Conservation (phyloP, 192 early-diverging fungal species). For the Coemansia sp. region DNA sequence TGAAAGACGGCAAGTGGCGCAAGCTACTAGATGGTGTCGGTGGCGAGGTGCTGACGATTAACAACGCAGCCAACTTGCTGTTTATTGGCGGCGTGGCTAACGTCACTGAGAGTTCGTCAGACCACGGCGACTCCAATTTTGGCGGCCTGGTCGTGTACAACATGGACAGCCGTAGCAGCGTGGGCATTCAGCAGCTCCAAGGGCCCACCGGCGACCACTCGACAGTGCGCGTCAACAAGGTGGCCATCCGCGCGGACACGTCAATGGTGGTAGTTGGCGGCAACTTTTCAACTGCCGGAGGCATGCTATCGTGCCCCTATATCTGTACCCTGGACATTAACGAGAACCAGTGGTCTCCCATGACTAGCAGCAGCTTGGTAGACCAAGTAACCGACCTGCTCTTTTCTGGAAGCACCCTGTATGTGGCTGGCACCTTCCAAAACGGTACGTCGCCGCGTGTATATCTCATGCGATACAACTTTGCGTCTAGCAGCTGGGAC, state of each 20-base stretch:
- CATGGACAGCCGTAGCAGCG: conserved; percentile 37
- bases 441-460: conserved; percentile 47
- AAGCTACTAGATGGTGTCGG: conserved; percentile 36
- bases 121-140: conserved; percentile 17
- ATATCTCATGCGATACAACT: conserved; percentile 58
- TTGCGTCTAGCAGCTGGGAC: conserved; percentile 52
- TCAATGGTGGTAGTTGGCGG: conserved; percentile 56
- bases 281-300: conserved; percentile 45
- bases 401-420: conserved; percentile 38
- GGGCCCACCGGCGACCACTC: conserved; percentile 17
- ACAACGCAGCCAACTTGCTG: conserved; percentile 56
- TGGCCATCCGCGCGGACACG: conserved; percentile 47
- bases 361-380: conserved; percentile 37
- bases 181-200: conserved; percentile 26
- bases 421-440: conserved; percentile 61
- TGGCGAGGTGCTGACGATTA: conserved; percentile 58
- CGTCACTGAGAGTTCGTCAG: conserved; percentile 12
- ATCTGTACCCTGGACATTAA: conserved; percentile 55
- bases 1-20: conserved; percentile 51
- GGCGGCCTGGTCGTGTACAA: conserved; percentile 57
- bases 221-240: conserved; percentile 44
- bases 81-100: conserved; percentile 61
- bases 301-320: conserved; percentile 42
- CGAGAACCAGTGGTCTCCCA: conserved; percentile 53
- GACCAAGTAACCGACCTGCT: conserved; percentile 47